Evolutionary conservation across 306 rosid species (phyloP), one percentile per base, ranked within the genome.

Genomic region (Benincasa hispida): DNA sequence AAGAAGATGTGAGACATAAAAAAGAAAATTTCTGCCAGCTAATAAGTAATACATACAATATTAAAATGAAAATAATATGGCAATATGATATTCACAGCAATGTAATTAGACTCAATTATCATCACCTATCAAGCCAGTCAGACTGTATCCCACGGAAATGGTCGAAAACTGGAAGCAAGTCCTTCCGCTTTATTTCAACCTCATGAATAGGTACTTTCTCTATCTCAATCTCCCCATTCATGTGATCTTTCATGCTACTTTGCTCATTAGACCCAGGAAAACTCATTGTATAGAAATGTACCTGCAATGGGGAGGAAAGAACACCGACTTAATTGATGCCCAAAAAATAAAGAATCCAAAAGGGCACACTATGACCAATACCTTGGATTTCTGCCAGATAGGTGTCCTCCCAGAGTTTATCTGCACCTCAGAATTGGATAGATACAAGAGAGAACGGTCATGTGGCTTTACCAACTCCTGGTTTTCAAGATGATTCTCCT

Each of bases 391-490:
- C 78, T 88, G 91, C 99, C 99, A 92, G 79, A 95, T 85, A 60
- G 98, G 93, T 70, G 88, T 82, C 91, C 98, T 87, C 76, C 91
- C 97, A 42, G 93, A 88, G 83, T 48, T 88, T 76, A 95, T 82
- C 35, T 90, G 97, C 57, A 95, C 92, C 88, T 95, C 99, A 39
- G 98, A 92, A 79, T 92, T 92, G 78, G 98, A 91, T 58, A 92
- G 67, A 56, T 85, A 88, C 35, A 85, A 74, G 82, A 90, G 96
- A 77, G 90, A 83, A 32, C 79, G 81, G 78, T 88, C 87, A 42
- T 79, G 56, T 32, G 85, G 86, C 77, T 85, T 84, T 19, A 81
- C 54, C 17, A 63, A 72, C 76, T 78, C 91, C 79, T 83, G 83
- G 60, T 76, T 85, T 76, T 85, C 88, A 67, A 21, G 74, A 79